phyloP scores from a whole-genome alignment of 2,329 filamentous ascomycete genomes.

The Pseudonectria foliicola region DNA sequence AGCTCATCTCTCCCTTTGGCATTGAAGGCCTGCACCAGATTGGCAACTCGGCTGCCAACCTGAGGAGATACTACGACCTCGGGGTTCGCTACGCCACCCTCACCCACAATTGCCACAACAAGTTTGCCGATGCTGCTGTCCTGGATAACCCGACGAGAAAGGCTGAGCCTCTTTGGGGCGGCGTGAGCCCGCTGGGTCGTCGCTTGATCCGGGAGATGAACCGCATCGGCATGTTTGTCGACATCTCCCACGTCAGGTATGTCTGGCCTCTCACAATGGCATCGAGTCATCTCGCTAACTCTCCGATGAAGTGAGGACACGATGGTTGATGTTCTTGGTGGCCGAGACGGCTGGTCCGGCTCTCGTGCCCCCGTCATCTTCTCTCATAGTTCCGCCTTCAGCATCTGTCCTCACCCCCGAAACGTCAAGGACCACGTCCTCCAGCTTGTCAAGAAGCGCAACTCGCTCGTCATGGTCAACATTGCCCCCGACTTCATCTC shows the following conservation, averaged over 20 bases:
- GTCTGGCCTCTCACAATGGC: slow-evolving; percentile 1
- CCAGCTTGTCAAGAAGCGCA: slow-evolving; percentile 62
- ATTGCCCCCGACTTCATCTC: slow-evolving; percentile 78
- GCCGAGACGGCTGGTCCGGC: slow-evolving; percentile 56
- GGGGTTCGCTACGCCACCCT: slow-evolving; percentile 85
- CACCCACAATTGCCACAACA: slow-evolving; percentile 91
- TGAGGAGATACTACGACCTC: slow-evolving; percentile 68
- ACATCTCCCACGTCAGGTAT: slow-evolving; percentile 63
- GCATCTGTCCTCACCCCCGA: slow-evolving; percentile 77
- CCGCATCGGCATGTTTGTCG: slow-evolving; percentile 87
- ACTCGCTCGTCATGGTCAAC: slow-evolving; percentile 85
- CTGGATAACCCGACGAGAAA: slow-evolving; percentile 43
- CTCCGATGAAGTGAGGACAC: slow-evolving; percentile 57
- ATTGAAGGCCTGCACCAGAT: slow-evolving; percentile 92
- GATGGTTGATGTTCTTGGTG: slow-evolving; percentile 74
- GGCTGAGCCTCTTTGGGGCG: slow-evolving; percentile 57
- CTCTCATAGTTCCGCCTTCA: slow-evolving; percentile 76
- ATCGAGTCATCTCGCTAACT: slow-evolving; percentile 1
- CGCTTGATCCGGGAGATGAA: slow-evolving; percentile 83
- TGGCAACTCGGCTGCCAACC: slow-evolving; percentile 69
- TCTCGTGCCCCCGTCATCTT: slow-evolving; percentile 80
- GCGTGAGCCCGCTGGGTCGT: slow-evolving; percentile 64
- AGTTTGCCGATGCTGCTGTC: slow-evolving; percentile 78
- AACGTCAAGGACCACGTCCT: slow-evolving; percentile 86
- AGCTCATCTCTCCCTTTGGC: slow-evolving; percentile 70